Evolutionary conservation across 345 rosid genomes (phyloP).

Genomic region (Citrus mangshanensis): DNA sequence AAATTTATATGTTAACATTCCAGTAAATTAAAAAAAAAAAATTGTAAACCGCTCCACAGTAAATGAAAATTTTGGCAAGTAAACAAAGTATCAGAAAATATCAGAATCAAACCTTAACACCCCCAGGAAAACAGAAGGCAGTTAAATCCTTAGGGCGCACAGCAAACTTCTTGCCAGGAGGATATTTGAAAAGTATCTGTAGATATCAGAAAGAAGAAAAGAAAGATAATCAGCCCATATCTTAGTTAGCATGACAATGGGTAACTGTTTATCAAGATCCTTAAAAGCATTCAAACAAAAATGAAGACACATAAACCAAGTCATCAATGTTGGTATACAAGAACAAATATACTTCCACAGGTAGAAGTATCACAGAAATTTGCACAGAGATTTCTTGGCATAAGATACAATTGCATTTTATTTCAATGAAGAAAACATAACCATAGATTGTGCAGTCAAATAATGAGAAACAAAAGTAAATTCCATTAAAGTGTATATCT

Average conservation of each 20-base stretch:
- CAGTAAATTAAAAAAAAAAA: background rate
- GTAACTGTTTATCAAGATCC: background rate
- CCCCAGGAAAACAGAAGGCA: conserved; percentile 93
- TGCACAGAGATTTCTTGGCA: background rate
- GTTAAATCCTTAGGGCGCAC: conserved; percentile 84
- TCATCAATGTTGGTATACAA: background rate
- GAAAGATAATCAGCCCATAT: conserved; percentile 14
- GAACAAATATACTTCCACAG: background rate
- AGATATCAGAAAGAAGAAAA: conserved; percentile 18
- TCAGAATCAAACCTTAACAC: conserved; percentile 66
- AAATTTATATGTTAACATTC: background rate
- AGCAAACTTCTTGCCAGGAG: conserved; percentile 81
- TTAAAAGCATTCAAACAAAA: background rate
- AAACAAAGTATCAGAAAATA: background rate
- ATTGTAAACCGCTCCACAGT: background rate
- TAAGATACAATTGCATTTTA: background rate
- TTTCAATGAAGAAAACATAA: background rate
- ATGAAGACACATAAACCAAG: background rate
- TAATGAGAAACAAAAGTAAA: background rate
- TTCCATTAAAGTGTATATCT: background rate
- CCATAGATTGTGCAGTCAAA: background rate
- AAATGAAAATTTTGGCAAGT: background rate
- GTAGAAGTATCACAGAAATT: background rate
- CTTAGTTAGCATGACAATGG: background rate
- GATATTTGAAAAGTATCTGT: conserved; percentile 85